Conservation (phyloP, 1,284 basidiomycete species). For the Cyathus olla region DNA sequence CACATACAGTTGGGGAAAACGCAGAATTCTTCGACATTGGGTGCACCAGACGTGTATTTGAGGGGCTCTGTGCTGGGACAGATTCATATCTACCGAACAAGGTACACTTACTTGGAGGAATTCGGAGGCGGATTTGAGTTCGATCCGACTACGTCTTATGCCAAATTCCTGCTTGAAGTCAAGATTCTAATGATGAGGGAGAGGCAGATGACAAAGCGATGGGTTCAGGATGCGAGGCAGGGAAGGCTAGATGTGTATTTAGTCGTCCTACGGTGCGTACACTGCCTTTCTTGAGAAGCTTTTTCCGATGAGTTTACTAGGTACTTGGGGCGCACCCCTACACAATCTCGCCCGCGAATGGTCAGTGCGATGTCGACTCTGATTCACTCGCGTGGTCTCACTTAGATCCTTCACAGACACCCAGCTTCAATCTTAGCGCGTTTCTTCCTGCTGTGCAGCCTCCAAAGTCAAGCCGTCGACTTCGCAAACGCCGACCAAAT, state of each 20-base stretch:
- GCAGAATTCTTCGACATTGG: too few relatives aligned
- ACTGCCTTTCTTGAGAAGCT: too few relatives aligned
- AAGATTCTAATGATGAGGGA: constrained; percentile 7
- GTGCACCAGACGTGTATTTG: too few relatives aligned
- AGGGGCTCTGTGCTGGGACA: too few relatives aligned
- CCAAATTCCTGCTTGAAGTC: constrained; percentile 18
- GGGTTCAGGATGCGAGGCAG: too few relatives aligned
- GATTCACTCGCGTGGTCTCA: constrained; percentile 25
- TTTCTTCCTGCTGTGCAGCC: background rate
- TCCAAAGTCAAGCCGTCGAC: background rate
- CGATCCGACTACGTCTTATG: constrained; percentile 35
- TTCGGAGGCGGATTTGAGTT: constrained; percentile 31
- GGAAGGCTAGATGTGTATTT: too few relatives aligned
- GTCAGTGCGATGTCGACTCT: constrained; percentile 18
- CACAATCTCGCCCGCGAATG: too few relatives aligned
- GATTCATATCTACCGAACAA: too few relatives aligned
- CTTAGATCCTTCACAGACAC: constrained; percentile 15
- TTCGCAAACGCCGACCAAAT: background rate
- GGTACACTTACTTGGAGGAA: too few relatives aligned
- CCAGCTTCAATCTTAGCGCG: background rate
- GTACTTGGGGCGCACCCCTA: too few relatives aligned
- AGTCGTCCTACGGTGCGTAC: too few relatives aligned
- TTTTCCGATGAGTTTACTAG: too few relatives aligned
- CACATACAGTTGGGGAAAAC: background rate
- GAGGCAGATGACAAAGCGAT: background rate